Base-by-base conservation (phyloP, 2,329 filamentous ascomycete genomes). In the Tympanopsis confertula region DNA sequence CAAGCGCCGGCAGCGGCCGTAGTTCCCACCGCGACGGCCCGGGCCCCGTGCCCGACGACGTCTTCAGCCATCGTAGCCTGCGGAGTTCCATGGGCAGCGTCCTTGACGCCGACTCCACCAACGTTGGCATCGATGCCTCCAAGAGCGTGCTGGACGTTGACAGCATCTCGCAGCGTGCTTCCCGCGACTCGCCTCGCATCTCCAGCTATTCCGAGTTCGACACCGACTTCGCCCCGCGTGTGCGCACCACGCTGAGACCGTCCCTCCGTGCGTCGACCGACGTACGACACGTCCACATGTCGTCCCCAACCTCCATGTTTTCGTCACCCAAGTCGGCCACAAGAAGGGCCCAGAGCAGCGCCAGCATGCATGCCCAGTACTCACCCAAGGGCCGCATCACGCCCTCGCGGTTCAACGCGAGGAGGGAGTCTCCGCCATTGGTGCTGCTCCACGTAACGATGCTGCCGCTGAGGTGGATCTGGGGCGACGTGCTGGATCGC, bases 401-500 rank as follows among this genome's bases (percentile, higher is more conserved):
- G 4, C 69, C 75, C 2, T 64, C 70, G 15, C 62, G 77, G 5
- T 72, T 81, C 51, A 73, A 69, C 56, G 52, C 58, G 20, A 64
- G 63, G 45, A 69, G 69, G 38, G 72, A 74, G 36, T 54, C 58
- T 1, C 53, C 65, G n/a, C 85, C 85, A 3, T 66, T 91, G 2
- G 82, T 91, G 1, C 63, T 91, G 35, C 65, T 91, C 3, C 85
- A 91, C 47, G 78, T 85, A 24, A 88, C 83, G 0, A 64, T 89
- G 1, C 62, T 91, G 4, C 83, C 85, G 0, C 65, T 86, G 7
- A 66, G 75, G 29, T 74, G 81, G 65, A 64, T 68, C 1, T 87
- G 81, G 66, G 71, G 65, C 1, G 20, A 57, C 47, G n/a, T 58
- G 7, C 22, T 26, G 22, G 22, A 26, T n/a, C 22, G 22, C 7